A percentile compares a stretch with the other conserved stretches of the same genome.
phyloP scores from a whole-genome alignment of 768 basidiomycete genomes.

The Tremella mesenterica region DNA sequence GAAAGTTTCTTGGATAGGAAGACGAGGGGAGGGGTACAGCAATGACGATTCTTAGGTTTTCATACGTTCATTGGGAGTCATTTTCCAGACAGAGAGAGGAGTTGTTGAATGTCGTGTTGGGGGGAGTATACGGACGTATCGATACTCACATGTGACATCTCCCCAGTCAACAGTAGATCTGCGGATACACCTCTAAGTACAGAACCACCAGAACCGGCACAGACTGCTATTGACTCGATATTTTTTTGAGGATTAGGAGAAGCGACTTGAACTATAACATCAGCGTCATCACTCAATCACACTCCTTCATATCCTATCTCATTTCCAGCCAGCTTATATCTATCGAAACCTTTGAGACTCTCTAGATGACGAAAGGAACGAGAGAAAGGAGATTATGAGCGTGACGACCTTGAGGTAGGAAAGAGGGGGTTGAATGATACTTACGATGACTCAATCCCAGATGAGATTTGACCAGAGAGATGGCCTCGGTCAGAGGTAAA shows the following conservation, averaged over 20 bases:
- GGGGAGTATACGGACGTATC: too few species aligned
- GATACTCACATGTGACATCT: constrained; percentile 76
- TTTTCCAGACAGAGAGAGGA: too few species aligned
- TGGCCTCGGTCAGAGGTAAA: constrained; percentile 48
- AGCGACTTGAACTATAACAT: constrained; percentile 37
- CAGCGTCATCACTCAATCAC: too few species aligned
- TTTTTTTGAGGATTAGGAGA: constrained; percentile 12
- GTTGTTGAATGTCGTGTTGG: too few species aligned
- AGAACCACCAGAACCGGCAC: constrained; percentile 67
- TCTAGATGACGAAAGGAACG: too few species aligned
- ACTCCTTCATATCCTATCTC: too few species aligned
- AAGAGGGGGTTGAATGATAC: constrained; percentile 21
- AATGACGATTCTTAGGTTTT: too few species aligned
- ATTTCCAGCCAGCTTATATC: too few species aligned
- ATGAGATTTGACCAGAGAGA: constrained; percentile 61
- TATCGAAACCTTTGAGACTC: too few species aligned
- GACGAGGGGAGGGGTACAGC: background rate
- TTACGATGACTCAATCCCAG: constrained; percentile 57
- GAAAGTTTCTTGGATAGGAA: too few species aligned
- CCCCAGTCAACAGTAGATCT: constrained; percentile 85
- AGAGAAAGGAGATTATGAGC: too few species aligned
- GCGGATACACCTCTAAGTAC: constrained; percentile 62
- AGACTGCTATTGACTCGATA: constrained; percentile 65
- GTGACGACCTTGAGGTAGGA: background rate
- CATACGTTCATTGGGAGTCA: too few species aligned